phyloP scores from a whole-genome alignment of 2,329 filamentous ascomycete genomes.

The Cephalotrichum gorgonifer region DNA sequence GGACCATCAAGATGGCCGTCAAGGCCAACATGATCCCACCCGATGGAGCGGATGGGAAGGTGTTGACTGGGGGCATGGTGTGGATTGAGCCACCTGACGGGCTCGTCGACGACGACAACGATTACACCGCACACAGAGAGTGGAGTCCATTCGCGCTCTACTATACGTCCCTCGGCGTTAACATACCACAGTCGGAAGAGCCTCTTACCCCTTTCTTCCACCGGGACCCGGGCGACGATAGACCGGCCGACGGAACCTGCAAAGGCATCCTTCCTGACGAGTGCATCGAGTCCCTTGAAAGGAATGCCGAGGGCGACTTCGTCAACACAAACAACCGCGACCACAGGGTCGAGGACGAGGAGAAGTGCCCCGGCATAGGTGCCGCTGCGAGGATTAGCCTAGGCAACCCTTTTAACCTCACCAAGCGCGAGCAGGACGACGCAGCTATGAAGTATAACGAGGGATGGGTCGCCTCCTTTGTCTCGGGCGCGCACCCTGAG shows the following conservation, averaged over 20 bases:
- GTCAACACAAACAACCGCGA: neutral
- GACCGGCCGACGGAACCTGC: neutral
- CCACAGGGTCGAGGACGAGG: neutral
- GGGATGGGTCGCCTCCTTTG: neutral
- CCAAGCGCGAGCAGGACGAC: neutral
- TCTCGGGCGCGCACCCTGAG: neutral
- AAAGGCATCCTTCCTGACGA: neutral
- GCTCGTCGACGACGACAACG: neutral
- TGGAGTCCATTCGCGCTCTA: neutral
- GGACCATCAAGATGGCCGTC: neutral
- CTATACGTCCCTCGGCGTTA: neutral
- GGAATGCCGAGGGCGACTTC: neutral
- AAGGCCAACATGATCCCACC: neutral
- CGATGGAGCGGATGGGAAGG: neutral
- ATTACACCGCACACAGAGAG: neutral
- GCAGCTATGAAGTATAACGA: neutral
- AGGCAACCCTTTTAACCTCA: neutral
- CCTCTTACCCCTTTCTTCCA: neutral
- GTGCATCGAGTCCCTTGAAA: neutral
- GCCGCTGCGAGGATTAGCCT: neutral
- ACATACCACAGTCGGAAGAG: neutral
- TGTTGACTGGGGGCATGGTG: neutral
- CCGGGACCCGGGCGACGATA: neutral
- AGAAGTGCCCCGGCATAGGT: neutral
- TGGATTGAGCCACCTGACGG: neutral